Evolutionary conservation across 306 rosid species (phyloP).

Genomic region (Lupinus albus): DNA sequence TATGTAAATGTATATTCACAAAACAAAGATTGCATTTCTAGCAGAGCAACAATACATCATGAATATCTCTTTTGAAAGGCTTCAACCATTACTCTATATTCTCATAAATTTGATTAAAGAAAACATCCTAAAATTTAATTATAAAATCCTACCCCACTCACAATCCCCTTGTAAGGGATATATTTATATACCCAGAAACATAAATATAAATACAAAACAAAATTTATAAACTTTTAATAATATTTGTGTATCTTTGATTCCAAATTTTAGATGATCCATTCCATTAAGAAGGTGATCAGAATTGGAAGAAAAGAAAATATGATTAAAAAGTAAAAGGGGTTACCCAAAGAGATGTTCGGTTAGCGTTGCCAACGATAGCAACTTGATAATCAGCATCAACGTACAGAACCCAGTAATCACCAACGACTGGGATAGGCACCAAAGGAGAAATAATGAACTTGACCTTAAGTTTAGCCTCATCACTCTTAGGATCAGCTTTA

Average conservation of each 20-base stretch:
- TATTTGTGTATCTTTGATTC: too few species aligned
- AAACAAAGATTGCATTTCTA: not conserved
- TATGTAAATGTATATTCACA: not conserved
- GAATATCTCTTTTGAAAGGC: not conserved
- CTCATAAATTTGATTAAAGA: not conserved
- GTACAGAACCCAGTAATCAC: constrained; percentile 86
- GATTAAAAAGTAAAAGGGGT: constrained; percentile 12
- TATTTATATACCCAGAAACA: too few species aligned
- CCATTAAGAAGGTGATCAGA: too few species aligned
- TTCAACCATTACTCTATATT: not conserved
- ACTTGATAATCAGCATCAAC: constrained; percentile 69
- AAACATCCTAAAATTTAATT: too few species aligned
- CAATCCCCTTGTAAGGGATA: too few species aligned
- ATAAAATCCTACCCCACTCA: too few species aligned
- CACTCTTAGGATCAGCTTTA: constrained; percentile 69
- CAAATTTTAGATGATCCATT: too few species aligned
- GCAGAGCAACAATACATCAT: not conserved
- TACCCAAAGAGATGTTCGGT: constrained; percentile 84
- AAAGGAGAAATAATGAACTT: constrained; percentile 83
- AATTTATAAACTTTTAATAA: too few species aligned
- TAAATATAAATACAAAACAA: too few species aligned
- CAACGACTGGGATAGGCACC: constrained; percentile 74
- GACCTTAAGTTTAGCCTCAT: constrained; percentile 91
- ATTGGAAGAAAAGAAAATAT: too few species aligned
- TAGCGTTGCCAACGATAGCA: constrained; percentile 80